Percentiles rank a stretch among this genome's conserved stretches.
Evolutionary conservation across 345 rosid genomes (phyloP).

Genomic region (Dipteronia dyeriana): DNA sequence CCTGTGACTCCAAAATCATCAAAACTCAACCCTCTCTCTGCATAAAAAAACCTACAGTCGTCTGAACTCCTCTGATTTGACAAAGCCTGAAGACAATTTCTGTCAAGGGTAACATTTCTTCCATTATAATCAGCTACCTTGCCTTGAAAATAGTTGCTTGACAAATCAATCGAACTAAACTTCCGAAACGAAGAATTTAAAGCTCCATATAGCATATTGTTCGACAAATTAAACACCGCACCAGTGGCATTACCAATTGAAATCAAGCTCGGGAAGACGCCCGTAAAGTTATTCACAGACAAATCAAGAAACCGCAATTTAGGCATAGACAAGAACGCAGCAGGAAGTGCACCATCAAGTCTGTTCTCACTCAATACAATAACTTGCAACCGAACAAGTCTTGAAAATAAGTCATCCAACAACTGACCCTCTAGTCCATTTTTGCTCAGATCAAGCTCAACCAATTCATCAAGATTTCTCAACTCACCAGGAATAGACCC

Average conservation of each 20-base stretch:
- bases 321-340: slow-evolving; percentile 42
- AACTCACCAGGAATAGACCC: slow-evolving; percentile 51
- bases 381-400: slow-evolving; percentile 40
- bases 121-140: slow-evolving; percentile 35
- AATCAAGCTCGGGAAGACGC: slow-evolving; percentile 38
- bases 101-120: slow-evolving; percentile 41
- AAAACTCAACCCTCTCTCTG: slow-evolving; percentile 43
- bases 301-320: slow-evolving; percentile 57
- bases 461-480: slow-evolving; percentile 42
- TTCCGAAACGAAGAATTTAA: slow-evolving; percentile 44
- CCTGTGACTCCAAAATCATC: slow-evolving; percentile 44
- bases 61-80: slow-evolving; percentile 49
- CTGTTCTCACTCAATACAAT: slow-evolving; percentile 45
- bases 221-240: slow-evolving; percentile 61
- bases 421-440: slow-evolving; percentile 45
- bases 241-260: slow-evolving; percentile 29
- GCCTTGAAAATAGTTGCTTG: slow-evolving; percentile 85
- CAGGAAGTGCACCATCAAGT: slow-evolving; percentile 55
- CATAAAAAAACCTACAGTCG: slow-evolving; percentile 55
- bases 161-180: slow-evolving; percentile 55
- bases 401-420: slow-evolving; percentile 40
- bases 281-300: slow-evolving; percentile 61
- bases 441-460: slow-evolving; percentile 60
- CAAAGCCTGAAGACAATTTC: slow-evolving; percentile 55
- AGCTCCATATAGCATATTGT: slow-evolving; percentile 68